phyloP scores from a whole-genome alignment of 176 grass and related monocot species.

The Triticum monococcum region DNA sequence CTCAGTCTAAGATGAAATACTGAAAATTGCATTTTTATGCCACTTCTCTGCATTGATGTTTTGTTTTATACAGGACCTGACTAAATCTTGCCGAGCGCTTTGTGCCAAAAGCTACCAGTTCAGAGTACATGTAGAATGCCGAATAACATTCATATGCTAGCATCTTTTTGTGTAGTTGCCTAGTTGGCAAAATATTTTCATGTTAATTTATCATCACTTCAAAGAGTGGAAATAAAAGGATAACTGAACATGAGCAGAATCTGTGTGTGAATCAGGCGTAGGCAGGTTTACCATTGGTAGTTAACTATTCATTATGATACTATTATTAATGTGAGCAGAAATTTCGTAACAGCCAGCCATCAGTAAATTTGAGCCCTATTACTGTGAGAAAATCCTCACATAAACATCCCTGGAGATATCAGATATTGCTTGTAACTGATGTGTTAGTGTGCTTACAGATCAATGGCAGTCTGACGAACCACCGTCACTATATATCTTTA shows the following conservation, averaged over 20 bases:
- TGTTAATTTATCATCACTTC: background rate
- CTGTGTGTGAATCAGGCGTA: background rate
- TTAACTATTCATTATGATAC: background rate
- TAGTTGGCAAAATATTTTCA: background rate
- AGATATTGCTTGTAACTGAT: slow-evolving; percentile 10
- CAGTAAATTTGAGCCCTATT: background rate
- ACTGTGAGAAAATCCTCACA: background rate
- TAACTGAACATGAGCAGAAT: background rate
- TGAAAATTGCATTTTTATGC: background rate
- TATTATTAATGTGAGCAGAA: background rate
- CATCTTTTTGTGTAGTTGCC: background rate
- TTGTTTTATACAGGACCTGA: background rate
- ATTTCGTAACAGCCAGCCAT: background rate
- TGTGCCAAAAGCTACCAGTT: background rate
- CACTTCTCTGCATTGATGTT: background rate
- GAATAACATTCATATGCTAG: background rate
- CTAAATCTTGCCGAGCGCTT: background rate
- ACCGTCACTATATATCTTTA: slow-evolving; percentile 83
- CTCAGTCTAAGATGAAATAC: background rate
- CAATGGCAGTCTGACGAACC: slow-evolving; percentile 66
- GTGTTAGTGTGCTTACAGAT: slow-evolving; percentile 54
- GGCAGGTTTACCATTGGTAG: background rate
- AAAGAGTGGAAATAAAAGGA: background rate
- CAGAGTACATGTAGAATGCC: background rate
- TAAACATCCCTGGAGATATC: background rate